Evolutionary conservation across 495 filamentous ascomycete species (phyloP).

Genomic region (Pyrenula aspistea): DNA sequence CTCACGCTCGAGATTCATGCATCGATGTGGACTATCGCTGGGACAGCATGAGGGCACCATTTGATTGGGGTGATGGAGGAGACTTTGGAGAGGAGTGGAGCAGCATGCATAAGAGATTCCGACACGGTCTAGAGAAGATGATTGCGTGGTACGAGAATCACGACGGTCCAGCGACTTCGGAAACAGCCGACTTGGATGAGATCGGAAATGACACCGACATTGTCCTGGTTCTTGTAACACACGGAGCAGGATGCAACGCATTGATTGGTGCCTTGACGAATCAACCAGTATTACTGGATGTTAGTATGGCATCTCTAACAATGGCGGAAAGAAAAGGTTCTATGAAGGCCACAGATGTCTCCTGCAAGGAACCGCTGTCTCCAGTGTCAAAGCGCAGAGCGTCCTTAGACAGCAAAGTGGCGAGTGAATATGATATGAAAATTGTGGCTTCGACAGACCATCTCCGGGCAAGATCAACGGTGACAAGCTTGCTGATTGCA

Average conservation of each 20-base stretch:
- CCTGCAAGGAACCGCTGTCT: not conserved
- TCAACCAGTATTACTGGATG: slow-evolving; percentile 78
- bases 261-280: slow-evolving; percentile 83
- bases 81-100: slow-evolving; percentile 91
- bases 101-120: slow-evolving; percentile 80
- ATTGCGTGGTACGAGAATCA: slow-evolving; percentile 69
- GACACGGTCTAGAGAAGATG: slow-evolving; percentile 61
- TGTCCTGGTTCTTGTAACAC: slow-evolving; percentile 83
- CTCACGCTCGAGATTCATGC: slow-evolving; percentile 85
- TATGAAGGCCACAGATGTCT: slow-evolving; percentile 9
- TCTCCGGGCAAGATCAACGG: slow-evolving; percentile 43
- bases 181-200: slow-evolving; percentile 19
- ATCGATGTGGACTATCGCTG: slow-evolving; percentile 81
- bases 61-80: slow-evolving; percentile 77
- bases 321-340: slow-evolving; percentile 64
- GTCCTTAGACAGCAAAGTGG: slow-evolving; percentile 24
- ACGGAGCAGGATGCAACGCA: slow-evolving; percentile 97
- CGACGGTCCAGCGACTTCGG: slow-evolving; percentile 12
- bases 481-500: slow-evolving; percentile 13
- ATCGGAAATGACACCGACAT: slow-evolving; percentile 52
- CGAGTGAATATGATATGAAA: slow-evolving; percentile 63
- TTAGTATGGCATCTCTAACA: slow-evolving; percentile 80
- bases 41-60: slow-evolving; percentile 73
- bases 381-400: slow-evolving; percentile 6
- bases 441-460: slow-evolving; percentile 73